These are phyloP conservation scores for Lathyrus sativus DNA, from an alignment of 306 rosid genomes.

Conservation along the genomic window DNA sequence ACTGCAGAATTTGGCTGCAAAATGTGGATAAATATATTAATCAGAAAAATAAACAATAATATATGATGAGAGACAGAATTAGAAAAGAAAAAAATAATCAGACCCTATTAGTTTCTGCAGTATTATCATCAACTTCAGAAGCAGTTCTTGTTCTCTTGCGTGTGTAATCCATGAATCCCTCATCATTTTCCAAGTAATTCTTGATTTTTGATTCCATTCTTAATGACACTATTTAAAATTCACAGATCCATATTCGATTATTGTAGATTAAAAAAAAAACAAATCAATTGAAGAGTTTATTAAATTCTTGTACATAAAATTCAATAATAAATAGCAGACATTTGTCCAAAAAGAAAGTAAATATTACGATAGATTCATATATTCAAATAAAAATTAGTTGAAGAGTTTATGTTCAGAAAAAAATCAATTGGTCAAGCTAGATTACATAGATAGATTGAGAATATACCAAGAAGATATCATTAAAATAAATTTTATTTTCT, in stretches of 20 bases:
- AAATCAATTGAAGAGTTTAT: neutral
- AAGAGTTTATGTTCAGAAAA: no score
- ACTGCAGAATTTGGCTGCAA: constrained; percentile 8
- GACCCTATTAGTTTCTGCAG: neutral
- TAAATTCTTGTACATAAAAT: no score
- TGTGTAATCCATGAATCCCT: neutral
- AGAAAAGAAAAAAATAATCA: neutral
- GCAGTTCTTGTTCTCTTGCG: neutral
- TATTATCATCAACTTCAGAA: neutral
- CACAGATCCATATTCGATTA: neutral
- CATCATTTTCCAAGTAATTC: neutral
- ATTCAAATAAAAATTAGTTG: no score
- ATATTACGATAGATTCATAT: no score
- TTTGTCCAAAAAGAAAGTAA: neutral
- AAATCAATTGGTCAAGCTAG: no score
- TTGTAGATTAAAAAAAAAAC: no score
- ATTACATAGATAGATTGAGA: no score
- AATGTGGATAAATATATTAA: neutral
- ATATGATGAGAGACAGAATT: neutral
- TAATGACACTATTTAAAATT: neutral
- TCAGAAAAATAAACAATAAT: neutral
- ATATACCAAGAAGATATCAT: no score
- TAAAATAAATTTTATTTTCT: no score
- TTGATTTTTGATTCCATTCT: neutral
- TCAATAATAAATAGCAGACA: neutral